Percentiles rank a stretch among this genome's conserved stretches.
Evolutionary conservation across 495 filamentous ascomycete genomes (phyloP).

Genomic region (Neohortaea acidophila): DNA sequence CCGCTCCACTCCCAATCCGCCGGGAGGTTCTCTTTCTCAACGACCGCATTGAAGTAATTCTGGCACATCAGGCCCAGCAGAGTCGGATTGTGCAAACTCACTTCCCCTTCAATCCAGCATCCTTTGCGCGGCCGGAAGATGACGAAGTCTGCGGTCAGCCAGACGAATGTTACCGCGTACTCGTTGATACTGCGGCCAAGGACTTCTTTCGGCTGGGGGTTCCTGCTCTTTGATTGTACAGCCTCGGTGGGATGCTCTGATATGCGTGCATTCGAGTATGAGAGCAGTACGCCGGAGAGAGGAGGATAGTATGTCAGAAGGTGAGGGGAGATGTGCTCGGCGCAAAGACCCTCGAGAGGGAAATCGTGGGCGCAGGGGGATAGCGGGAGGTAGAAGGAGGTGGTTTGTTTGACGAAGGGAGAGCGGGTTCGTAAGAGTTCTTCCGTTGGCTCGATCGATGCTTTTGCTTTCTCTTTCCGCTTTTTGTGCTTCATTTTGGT

Average conservation of each 20-base stretch:
- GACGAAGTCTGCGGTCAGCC: conserved; percentile 59
- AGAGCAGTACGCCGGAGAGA: conserved; percentile 52
- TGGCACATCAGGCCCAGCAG: conserved; percentile 55
- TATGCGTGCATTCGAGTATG: conserved; percentile 44
- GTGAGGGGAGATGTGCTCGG: conserved; percentile 61
- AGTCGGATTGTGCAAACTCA: conserved; percentile 58
- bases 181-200: conserved; percentile 45
- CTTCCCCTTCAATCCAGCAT: conserved; percentile 44
- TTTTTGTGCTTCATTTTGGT: background rate
- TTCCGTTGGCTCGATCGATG: background rate
- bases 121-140: conserved; percentile 49
- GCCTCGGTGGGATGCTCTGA: conserved; percentile 20
- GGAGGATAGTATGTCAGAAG: conserved; percentile 63
- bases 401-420: conserved; percentile 46
- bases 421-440: conserved; percentile 21
- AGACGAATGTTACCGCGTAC: conserved; percentile 52
- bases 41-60: conserved; percentile 62
- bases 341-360: conserved; percentile 50
- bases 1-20: conserved; percentile 47
- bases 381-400: conserved; percentile 55
- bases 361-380: conserved; percentile 48
- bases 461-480: background rate
- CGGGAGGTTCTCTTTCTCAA: conserved; percentile 51
- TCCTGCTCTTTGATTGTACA: conserved; percentile 8
- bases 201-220: conserved; percentile 28